Evolutionary conservation across 2,329 filamentous ascomycete genomes (phyloP).

Genomic region (Teratosphaeria destructans): DNA sequence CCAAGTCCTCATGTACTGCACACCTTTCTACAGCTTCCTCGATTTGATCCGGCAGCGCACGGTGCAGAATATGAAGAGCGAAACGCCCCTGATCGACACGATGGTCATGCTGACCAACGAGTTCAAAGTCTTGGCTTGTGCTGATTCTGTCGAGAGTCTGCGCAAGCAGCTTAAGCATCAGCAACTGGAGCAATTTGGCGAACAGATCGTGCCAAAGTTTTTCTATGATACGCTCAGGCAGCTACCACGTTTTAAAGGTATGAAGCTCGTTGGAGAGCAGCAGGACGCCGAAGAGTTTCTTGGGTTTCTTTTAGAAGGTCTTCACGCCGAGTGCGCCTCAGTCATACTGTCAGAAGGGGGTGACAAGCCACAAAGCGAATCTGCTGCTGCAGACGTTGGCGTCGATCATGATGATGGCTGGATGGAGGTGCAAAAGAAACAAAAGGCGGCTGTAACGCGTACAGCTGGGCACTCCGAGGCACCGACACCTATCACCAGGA

Average conservation of each 20-base stretch:
- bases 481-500: slow-evolving; percentile 74
- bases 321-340: slow-evolving; percentile 82
- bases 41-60: slow-evolving; percentile 77
- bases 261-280: slow-evolving; percentile 86
- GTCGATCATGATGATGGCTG: slow-evolving; percentile 49
- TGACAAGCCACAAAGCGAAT: slow-evolving; percentile 16
- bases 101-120: slow-evolving; percentile 97
- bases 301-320: slow-evolving; percentile 79
- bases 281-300: slow-evolving; percentile 97
- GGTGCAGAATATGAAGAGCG: slow-evolving; percentile 84
- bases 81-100: slow-evolving; percentile 85
- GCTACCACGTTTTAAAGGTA: slow-evolving; percentile 78
- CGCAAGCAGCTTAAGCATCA: slow-evolving; percentile 64
- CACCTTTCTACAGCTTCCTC: slow-evolving; percentile 89
- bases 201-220: slow-evolving; percentile 85
- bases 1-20: slow-evolving; percentile 88
- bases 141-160: slow-evolving; percentile 61
- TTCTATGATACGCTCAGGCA: slow-evolving; percentile 88
- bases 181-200: slow-evolving; percentile 81
- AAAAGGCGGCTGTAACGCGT: slow-evolving; percentile 75
- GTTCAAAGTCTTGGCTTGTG: slow-evolving; percentile 77
- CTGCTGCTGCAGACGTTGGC: slow-evolving; percentile 36
- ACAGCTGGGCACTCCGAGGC: slow-evolving; percentile 54
- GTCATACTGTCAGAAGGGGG: slow-evolving; percentile 45
- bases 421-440: slow-evolving; percentile 89